phyloP scores from a whole-genome alignment of 768 basidiomycete genomes.

The Austroboletus festivus region DNA sequence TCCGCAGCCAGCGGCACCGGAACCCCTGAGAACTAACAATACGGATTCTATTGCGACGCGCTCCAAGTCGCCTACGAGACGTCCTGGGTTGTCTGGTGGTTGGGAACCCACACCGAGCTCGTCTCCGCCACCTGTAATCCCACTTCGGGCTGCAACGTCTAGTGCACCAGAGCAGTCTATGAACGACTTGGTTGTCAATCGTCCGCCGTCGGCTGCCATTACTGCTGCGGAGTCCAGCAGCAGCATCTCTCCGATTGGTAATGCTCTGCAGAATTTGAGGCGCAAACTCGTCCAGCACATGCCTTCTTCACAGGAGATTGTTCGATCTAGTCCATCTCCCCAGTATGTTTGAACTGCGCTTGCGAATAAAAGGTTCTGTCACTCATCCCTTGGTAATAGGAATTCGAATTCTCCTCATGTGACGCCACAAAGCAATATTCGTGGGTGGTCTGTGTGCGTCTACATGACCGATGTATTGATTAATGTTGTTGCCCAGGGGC shows the following conservation, averaged over 20 bases:
- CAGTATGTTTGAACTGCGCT: conserved; percentile 15
- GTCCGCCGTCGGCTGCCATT: neutral
- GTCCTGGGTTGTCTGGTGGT: conserved; percentile 19
- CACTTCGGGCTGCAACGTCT: conserved; percentile 1
- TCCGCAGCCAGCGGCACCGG: conserved; percentile 15
- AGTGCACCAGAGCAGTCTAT: conserved; percentile 5
- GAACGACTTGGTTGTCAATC: conserved; percentile 1
- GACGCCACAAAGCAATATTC: conserved; percentile 43
- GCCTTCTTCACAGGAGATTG: conserved; percentile 17
- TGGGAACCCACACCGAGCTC: conserved; percentile 19
- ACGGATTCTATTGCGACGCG: conserved; percentile 6
- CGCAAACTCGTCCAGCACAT: conserved; percentile 25
- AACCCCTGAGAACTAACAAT: conserved; percentile 4
- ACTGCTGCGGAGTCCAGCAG: conserved; percentile 5
- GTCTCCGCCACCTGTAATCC: conserved; percentile 6
- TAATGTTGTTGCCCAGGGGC: conserved; percentile 33
- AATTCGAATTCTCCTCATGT: conserved; percentile 26
- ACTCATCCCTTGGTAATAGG: conserved; percentile 11
- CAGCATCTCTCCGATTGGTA: conserved; percentile 8
- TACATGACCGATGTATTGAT: neutral
- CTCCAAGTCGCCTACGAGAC: conserved; percentile 20
- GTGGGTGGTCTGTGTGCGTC: conserved; percentile 24
- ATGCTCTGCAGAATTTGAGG: conserved; percentile 24
- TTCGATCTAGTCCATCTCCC: conserved; percentile 6
- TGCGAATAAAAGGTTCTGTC: neutral